Percentiles rank a stretch among this genome's conserved stretches.
phyloP scores from a whole-genome alignment of 2,329 filamentous ascomycete genomes.

The Phialophora tarda region DNA sequence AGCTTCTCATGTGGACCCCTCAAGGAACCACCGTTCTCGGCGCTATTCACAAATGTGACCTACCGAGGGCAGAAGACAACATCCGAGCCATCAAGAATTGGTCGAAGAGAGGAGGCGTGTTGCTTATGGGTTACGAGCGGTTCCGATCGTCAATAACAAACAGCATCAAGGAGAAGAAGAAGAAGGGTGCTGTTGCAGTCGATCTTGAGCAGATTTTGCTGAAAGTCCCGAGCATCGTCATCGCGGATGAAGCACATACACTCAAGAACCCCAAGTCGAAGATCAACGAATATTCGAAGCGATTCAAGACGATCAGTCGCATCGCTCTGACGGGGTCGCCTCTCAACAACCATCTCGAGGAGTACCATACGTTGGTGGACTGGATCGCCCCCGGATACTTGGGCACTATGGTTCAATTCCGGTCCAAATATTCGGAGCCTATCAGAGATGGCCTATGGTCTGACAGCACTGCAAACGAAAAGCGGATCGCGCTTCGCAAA shows the following conservation, averaged over 20 bases:
- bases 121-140: constrained; percentile 77
- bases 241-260: constrained; percentile 84
- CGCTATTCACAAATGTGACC: constrained; percentile 45
- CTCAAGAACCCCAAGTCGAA: constrained; percentile 70
- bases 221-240: constrained; percentile 70
- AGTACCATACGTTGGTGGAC: constrained; percentile 86
- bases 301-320: constrained; percentile 70
- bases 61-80: constrained; percentile 1
- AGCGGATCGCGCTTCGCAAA: constrained; percentile 66
- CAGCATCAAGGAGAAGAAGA: constrained; percentile 31
- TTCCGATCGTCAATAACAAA: constrained; percentile 53
- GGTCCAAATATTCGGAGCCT: constrained; percentile 69
- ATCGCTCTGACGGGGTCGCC: constrained; percentile 89
- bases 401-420: constrained; percentile 71
- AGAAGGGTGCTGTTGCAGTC: constrained; percentile 44
- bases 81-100: constrained; percentile 18
- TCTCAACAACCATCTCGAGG: constrained; percentile 79
- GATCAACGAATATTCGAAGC: constrained; percentile 59
- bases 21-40: constrained; percentile 57
- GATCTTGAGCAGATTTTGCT: constrained; percentile 59
- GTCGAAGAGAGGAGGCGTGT: constrained; percentile 66
- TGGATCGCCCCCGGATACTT: constrained; percentile 84
- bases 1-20: constrained; percentile 73
- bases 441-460: constrained; percentile 73
- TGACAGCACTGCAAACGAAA: constrained; percentile 65